These are phyloP conservation scores for Candida sonorensis DNA, from an alignment of 805 yeast genomes.

Conservation along the genomic window DNA sequence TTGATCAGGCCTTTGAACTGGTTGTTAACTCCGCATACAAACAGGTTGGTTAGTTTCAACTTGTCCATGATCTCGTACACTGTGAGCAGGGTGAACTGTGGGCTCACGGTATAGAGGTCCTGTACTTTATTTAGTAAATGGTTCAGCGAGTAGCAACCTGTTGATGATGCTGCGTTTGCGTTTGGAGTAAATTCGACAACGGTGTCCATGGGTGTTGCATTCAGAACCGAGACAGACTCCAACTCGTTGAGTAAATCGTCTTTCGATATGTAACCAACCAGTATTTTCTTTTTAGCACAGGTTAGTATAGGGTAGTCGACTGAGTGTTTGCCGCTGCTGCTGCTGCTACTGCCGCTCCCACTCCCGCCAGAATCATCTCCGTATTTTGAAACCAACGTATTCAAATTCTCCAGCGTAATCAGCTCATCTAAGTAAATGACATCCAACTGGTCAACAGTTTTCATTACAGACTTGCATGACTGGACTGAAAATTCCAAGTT, in stretches of 20 bases:
- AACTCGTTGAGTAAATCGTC: slow-evolving; percentile 29
- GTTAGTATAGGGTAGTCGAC: no score
- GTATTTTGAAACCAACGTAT: no score
- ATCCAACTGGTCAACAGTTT: slow-evolving; percentile 20
- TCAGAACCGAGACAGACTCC: slow-evolving; percentile 4
- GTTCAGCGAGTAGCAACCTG: slow-evolving; percentile 11
- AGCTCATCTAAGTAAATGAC: slow-evolving; percentile 30
- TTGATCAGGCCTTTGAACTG: slow-evolving; percentile 31
- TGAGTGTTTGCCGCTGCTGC: no score
- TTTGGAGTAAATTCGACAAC: slow-evolving; percentile 10
- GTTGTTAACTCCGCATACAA: slow-evolving; percentile 23
- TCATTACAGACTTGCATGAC: slow-evolving; percentile 30
- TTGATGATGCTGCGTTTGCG: no score
- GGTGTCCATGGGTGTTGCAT: slow-evolving; percentile 11
- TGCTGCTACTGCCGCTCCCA: no score
- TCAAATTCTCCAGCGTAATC: no score
- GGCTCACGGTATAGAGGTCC: slow-evolving; percentile 23
- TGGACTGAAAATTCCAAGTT: slow-evolving; percentile 33
- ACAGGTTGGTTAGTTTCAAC: slow-evolving; percentile 27
- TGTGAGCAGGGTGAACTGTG: slow-evolving; percentile 27
- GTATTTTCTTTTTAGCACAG: no score
- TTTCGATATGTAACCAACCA: slow-evolving; percentile 36
- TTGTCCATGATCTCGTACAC: slow-evolving; percentile 32
- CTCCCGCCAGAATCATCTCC: no score
- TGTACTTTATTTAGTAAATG: slow-evolving; percentile 8